Base-by-base conservation (phyloP, 192 early-diverging fungal species). In the Umbelopsis sp. region DNA sequence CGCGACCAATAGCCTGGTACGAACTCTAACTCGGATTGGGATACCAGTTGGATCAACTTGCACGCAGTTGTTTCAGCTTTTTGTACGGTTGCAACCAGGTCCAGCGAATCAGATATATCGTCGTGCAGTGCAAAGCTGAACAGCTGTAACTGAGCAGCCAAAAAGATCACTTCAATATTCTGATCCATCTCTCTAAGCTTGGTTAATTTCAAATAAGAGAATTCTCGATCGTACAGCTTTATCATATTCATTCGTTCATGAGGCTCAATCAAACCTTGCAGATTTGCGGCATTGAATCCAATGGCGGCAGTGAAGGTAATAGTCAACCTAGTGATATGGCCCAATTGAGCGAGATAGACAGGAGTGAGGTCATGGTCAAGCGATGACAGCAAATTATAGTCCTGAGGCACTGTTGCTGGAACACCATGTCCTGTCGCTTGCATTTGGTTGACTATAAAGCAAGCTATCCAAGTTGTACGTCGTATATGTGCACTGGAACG, bases 401-500 rank as follows among this genome's bases (percentile, higher is more conserved):
- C 56, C 11, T 32, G 16, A 20, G 56, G 56, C 16, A 62, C 17
- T 6, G 29, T 34, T 10, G 56, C 7, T n/a, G 56, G 56, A 62
- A 62, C 56, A 32, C 56, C 56, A 11, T 32, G 26, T 36, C 8
- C 56, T 34, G 56, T 32, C 3, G 56, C 31, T 10, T 34, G 56
- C 29, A 62, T 62, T 62, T 62, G 56, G 12, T 32, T 34, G 56
- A 62, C 56, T 3, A 62, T 16, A 62, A 62, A 62, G 56, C 56
- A 62, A 36, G 56, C 56, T 62, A 62, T 62, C 56, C 56, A 62
- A 3, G 56, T 62, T 32, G 56, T 62, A 32, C 56, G 56, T 62
- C 56, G 26, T 62, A 62, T 32, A 11, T 29, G 56, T 16, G 16
- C 12, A 62, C 56, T 62, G 11, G 76, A 83, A 79, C 72, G 76